Conservation (phyloP, 495 filamentous ascomycete species). For the Sordaria brevicollis region DNA sequence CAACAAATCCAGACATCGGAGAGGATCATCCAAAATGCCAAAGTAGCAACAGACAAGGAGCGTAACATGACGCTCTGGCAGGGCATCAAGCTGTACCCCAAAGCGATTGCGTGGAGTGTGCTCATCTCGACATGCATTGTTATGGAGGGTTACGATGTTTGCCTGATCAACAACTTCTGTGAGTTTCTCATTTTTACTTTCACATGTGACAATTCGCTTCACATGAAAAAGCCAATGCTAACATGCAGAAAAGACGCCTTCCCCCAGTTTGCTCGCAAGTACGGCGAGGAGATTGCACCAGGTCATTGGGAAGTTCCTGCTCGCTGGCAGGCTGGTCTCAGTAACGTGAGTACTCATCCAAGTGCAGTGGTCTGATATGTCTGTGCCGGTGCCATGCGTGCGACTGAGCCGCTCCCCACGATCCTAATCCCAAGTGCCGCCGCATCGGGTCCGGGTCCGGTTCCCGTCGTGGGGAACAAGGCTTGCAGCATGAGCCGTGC, state of each 20-base stretch:
- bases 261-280: conserved; percentile 57
- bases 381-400: background rate
- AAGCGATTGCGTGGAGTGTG: conserved; percentile 49
- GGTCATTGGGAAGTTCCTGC: conserved; percentile 61
- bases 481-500: background rate
- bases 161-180: conserved; percentile 49
- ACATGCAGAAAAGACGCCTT: conserved; percentile 31
- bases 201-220: background rate
- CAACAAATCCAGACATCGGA: conserved; percentile 17
- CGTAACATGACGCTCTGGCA: conserved; percentile 44
- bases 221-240: background rate
- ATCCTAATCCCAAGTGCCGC: background rate
- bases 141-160: conserved; percentile 57
- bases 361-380: background rate
- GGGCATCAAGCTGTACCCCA: conserved; percentile 43
- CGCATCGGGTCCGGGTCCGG: background rate
- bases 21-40: conserved; percentile 35
- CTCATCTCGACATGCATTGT: conserved; percentile 52
- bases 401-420: background rate
- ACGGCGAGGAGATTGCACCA: conserved; percentile 45
- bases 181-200: conserved; percentile 2
- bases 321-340: conserved; percentile 67
- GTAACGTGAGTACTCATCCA: conserved; percentile 41
- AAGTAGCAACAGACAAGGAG: conserved; percentile 40
- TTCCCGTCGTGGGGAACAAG: background rate